These are phyloP conservation scores for Lachancea cidri DNA, from an alignment of 805 yeast genomes.

Conservation along the genomic window DNA sequence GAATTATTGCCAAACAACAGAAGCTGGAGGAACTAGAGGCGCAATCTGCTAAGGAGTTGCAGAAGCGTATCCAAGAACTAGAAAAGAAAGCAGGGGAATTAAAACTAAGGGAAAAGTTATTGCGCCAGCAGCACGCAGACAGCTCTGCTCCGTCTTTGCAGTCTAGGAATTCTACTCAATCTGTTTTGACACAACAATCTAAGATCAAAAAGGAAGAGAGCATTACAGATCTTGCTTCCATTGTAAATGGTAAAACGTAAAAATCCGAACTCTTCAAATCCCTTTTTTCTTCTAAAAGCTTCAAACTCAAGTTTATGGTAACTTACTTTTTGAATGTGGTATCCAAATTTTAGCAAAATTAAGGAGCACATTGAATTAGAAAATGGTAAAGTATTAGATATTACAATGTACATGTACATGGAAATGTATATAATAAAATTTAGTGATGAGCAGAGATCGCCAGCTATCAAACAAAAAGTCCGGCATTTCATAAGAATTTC, in stretches of 20 bases:
- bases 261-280: neutral
- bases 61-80: conserved; percentile 67
- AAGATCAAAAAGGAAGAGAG: conserved; percentile 48
- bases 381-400: conserved; percentile 6
- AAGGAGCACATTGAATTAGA: neutral
- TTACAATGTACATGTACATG: conserved; percentile 9
- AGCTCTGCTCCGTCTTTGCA: conserved; percentile 17
- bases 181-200: conserved; percentile 13
- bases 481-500: neutral
- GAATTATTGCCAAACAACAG: conserved; percentile 67
- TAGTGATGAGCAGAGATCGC: conserved; percentile 5
- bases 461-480: neutral
- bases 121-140: conserved; percentile 29
- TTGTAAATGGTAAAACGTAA: conserved; percentile 30
- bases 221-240: conserved; percentile 47
- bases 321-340: too few species aligned
- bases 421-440: conserved; percentile 7
- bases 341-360: too few species aligned
- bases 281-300: neutral
- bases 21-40: conserved; percentile 76
- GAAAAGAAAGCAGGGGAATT: conserved; percentile 71
- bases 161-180: conserved; percentile 8
- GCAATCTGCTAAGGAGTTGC: conserved; percentile 68
- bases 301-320: neutral
- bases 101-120: conserved; percentile 56